phyloP scores from a whole-genome alignment of 306 rosid species.

The Acacia melanoxylon region DNA sequence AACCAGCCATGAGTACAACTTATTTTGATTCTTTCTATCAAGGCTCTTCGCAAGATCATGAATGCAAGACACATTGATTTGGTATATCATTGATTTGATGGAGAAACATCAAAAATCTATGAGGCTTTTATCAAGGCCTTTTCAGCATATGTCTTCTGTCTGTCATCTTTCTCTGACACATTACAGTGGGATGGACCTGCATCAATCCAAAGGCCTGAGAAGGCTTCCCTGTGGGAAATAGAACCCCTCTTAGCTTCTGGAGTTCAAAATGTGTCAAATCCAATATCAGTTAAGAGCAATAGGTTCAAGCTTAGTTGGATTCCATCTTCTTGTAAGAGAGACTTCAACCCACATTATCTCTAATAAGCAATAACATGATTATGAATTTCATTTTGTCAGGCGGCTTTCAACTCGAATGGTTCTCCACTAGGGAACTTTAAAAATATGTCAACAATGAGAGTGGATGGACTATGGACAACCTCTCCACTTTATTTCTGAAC shows the following conservation, averaged over 20 bases:
- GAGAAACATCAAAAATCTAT: too few species aligned
- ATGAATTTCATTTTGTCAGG: slow-evolving; percentile 32
- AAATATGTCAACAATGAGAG: too few species aligned
- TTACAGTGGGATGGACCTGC: slow-evolving; percentile 33
- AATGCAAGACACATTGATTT: too few species aligned
- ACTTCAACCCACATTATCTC: background rate
- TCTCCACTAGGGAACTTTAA: background rate
- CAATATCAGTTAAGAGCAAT: slow-evolving; percentile 46
- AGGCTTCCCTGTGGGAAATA: slow-evolving; percentile 83
- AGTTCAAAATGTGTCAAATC: slow-evolving; percentile 40
- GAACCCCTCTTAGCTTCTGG: slow-evolving; percentile 61
- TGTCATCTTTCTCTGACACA: too few species aligned
- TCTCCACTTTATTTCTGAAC: slow-evolving; percentile 40
- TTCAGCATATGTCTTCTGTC: too few species aligned
- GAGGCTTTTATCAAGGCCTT: too few species aligned
- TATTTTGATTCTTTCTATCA: too few species aligned
- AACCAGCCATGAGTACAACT: too few species aligned
- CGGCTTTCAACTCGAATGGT: slow-evolving; percentile 34
- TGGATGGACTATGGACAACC: slow-evolving; percentile 8
- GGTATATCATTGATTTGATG: background rate
- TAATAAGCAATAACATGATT: background rate
- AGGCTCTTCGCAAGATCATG: too few species aligned
- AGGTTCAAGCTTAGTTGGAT: slow-evolving; percentile 41
- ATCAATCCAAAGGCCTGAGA: slow-evolving; percentile 72
- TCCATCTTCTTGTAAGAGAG: slow-evolving; percentile 41